Evolutionary conservation across 768 basidiomycete genomes (phyloP).

Genomic region (Agaricus subrufescens): DNA sequence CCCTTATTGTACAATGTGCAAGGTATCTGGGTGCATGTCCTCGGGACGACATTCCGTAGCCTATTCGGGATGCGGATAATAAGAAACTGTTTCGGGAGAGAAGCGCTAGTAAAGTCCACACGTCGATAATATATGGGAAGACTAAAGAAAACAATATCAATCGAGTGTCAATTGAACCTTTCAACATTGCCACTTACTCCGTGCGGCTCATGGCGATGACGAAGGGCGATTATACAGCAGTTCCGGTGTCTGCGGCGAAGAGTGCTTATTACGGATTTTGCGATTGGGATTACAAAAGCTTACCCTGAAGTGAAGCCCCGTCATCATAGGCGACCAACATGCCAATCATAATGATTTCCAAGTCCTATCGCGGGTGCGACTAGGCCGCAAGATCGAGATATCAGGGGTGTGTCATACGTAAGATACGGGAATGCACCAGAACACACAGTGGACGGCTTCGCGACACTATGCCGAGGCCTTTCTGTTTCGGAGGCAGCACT

Average conservation of each 20-base stretch:
- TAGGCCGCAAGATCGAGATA: neutral
- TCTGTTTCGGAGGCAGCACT: constrained; percentile 75
- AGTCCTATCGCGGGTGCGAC: constrained; percentile 33
- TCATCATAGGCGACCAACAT: constrained; percentile 77
- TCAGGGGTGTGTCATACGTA: constrained; percentile 38
- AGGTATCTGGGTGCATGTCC: constrained; percentile 45
- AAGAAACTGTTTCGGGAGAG: constrained; percentile 66
- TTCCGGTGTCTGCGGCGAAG: constrained; percentile 34
- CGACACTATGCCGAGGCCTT: constrained; percentile 75
- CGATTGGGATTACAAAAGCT: neutral
- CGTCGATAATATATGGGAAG: constrained; percentile 70
- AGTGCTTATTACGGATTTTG: neutral
- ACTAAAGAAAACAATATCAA: constrained; percentile 23
- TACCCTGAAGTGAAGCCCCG: constrained; percentile 38
- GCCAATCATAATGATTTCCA: constrained; percentile 70
- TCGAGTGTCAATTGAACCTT: constrained; percentile 11
- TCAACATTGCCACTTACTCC: constrained; percentile 29
- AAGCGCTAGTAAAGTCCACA: constrained; percentile 66
- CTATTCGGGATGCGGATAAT: constrained; percentile 49
- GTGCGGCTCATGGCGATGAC: constrained; percentile 76
- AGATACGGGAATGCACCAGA: constrained; percentile 77
- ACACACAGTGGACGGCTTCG: constrained; percentile 71
- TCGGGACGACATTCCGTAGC: constrained; percentile 48
- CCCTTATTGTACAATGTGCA: constrained; percentile 43
- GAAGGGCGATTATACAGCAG: constrained; percentile 78